A percentile compares a stretch with the other conserved stretches of the same genome.
Conservation (phyloP, 2,329 filamentous ascomycete genomes). For the Pochonia chlamydosporia region DNA sequence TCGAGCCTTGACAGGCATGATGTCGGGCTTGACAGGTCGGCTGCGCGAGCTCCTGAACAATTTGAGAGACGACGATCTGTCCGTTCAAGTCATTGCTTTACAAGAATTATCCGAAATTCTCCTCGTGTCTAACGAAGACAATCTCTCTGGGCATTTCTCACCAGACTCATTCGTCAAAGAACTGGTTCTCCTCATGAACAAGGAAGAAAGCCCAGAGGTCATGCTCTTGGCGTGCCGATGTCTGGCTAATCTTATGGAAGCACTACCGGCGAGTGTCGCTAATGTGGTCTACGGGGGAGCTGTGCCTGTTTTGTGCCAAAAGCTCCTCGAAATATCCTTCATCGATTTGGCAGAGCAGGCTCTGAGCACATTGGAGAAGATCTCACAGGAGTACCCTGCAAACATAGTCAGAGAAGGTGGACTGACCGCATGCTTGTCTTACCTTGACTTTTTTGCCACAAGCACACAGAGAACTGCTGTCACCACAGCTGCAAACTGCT, state of each 20-base stretch:
- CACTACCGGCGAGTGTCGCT: constrained; percentile 82
- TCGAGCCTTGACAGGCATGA: constrained; percentile 83
- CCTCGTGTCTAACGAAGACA: constrained; percentile 93
- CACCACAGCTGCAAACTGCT: constrained; percentile 96
- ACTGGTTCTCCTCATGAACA: constrained; percentile 84
- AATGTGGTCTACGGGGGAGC: constrained; percentile 98
- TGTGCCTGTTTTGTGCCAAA: constrained; percentile 89
- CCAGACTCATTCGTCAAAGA: constrained; percentile 95
- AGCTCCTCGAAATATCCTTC: constrained; percentile 90
- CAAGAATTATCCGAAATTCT: constrained; percentile 92
- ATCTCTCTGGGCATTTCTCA: constrained; percentile 88
- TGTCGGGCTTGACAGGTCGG: constrained; percentile 75
- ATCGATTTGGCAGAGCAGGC: constrained; percentile 98
- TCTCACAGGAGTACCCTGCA: constrained; percentile 90
- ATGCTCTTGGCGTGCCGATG: constrained; percentile 96
- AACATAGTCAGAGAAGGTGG: constrained; percentile 95
- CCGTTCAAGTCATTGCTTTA: constrained; percentile 83
- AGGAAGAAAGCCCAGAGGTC: constrained; percentile 91
- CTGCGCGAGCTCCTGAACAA: constrained; percentile 72
- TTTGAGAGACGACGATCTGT: constrained; percentile 79
- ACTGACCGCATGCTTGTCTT: constrained; percentile 89
- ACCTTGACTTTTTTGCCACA: constrained; percentile 95
- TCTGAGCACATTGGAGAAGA: constrained; percentile 93
- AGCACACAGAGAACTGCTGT: constrained; percentile 95
- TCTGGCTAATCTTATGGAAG: constrained; percentile 96